Evolutionary conservation across 495 filamentous ascomycete species (phyloP).

Genomic region (Beverwykella pulmonaria): DNA sequence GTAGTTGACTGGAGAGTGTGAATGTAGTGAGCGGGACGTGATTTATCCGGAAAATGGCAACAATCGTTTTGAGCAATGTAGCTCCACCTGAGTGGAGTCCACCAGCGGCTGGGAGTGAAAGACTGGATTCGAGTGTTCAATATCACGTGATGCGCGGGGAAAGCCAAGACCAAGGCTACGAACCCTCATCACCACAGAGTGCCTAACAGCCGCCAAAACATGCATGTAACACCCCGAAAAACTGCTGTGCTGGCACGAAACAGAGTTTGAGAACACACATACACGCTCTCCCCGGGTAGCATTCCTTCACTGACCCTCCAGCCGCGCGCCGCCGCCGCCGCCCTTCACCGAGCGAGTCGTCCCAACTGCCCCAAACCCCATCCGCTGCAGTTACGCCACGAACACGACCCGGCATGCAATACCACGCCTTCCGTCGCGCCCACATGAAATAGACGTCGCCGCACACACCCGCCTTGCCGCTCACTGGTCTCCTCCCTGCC

Average conservation of each 20-base stretch:
- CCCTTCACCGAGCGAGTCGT: neutral
- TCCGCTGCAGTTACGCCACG: conserved; percentile 15
- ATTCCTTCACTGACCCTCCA: neutral
- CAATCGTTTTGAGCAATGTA: too few relatives aligned
- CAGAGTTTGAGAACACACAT: neutral
- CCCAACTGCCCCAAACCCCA: conserved; percentile 1
- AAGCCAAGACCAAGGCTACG: conserved; percentile 8
- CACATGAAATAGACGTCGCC: conserved; percentile 1
- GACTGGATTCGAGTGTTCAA: too few relatives aligned
- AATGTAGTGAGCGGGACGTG: neutral
- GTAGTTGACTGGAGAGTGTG: neutral
- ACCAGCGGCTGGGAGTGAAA: too few relatives aligned
- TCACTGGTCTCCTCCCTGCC: neutral
- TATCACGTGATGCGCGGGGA: conserved; percentile 11
- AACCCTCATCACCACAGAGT: conserved; percentile 1
- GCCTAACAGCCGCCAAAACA: conserved; percentile 8
- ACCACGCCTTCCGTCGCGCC: conserved; percentile 7
- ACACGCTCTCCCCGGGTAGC: neutral
- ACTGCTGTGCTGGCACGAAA: neutral
- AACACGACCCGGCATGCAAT: neutral
- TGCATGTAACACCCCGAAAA: conserved; percentile 7
- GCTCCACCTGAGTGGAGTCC: too few relatives aligned
- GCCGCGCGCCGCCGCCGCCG: conserved; percentile 1
- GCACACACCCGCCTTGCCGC: neutral
- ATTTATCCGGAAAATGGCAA: neutral